A percentile compares a stretch with the other conserved stretches of the same genome.
These are phyloP conservation scores for Mantamonas sphyraenae DNA, from an alignment of 78 protist genomes.

Conservation along the genomic window DNA sequence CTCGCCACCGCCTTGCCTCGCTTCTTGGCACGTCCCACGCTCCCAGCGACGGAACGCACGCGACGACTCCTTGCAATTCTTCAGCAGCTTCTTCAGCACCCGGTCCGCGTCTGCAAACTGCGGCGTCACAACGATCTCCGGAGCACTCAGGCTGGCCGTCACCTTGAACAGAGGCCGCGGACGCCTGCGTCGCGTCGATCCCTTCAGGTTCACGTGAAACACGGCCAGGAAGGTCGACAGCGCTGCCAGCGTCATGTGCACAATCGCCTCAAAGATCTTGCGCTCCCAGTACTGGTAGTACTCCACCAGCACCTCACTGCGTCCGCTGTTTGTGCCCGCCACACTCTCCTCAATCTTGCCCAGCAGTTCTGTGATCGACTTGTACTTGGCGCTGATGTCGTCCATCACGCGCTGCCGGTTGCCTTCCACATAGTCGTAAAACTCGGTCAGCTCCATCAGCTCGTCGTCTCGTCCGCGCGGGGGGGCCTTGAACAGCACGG, in stretches of 20 bases:
- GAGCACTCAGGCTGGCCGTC: constrained; percentile 20
- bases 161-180: constrained; percentile 46
- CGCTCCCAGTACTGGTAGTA: constrained; percentile 74
- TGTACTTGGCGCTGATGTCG: constrained; percentile 24
- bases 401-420: constrained; percentile 4
- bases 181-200: neutral
- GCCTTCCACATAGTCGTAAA: constrained; percentile 17
- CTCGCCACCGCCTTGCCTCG: too few species aligned
- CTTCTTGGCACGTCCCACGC: constrained; percentile 70
- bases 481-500: neutral
- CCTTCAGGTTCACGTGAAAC: neutral
- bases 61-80: constrained; percentile 38
- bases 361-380: constrained; percentile 36
- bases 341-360: constrained; percentile 54
- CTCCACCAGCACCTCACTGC: constrained; percentile 10
- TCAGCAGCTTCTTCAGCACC: constrained; percentile 13
- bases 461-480: neutral
- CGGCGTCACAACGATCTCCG: constrained; percentile 51
- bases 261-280: constrained; percentile 34
- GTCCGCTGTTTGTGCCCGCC: constrained; percentile 21
- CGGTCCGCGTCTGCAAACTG: constrained; percentile 33
- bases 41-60: constrained; percentile 64
- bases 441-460: neutral
- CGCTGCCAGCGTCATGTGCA: neutral
- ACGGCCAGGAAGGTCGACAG: neutral